phyloP scores from a whole-genome alignment of 2,329 filamentous ascomycete genomes.

The Hortaea werneckii region DNA sequence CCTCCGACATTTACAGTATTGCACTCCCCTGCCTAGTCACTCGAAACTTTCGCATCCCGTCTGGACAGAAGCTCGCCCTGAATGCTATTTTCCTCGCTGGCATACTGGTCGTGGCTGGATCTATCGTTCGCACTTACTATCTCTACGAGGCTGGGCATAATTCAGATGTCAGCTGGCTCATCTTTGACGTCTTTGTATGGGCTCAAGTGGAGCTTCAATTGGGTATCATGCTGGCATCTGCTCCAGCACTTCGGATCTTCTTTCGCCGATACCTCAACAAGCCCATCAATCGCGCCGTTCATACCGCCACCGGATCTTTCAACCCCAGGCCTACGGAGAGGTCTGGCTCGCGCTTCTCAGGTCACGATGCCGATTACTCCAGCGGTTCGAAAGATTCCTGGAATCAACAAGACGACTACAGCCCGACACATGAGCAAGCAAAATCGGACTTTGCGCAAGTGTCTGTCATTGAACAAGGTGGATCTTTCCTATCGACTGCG shows the following conservation, averaged over 20 bases:
- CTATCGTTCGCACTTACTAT: slow-evolving; percentile 30
- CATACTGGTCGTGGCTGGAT: slow-evolving; percentile 30
- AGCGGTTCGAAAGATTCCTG: not conserved
- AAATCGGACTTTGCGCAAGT: slow-evolving; percentile 2
- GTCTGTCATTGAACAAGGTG: not conserved
- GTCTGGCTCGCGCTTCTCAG: not conserved
- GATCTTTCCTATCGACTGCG: not conserved
- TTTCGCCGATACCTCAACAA: slow-evolving; percentile 31
- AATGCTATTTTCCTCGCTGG: slow-evolving; percentile 36
- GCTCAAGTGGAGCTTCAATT: slow-evolving; percentile 33
- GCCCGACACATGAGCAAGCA: not conserved
- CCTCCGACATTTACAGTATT: slow-evolving; percentile 33
- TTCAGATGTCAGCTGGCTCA: slow-evolving; percentile 32
- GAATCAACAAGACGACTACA: not conserved
- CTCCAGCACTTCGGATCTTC: slow-evolving; percentile 34
- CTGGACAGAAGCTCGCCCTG: slow-evolving; percentile 34
- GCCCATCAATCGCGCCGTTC: slow-evolving; percentile 4
- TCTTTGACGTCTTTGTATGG: slow-evolving; percentile 31
- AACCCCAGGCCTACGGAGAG: not conserved
- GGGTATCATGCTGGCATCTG: slow-evolving; percentile 33
- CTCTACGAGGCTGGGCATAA: slow-evolving; percentile 21
- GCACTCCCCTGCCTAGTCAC: slow-evolving; percentile 35
- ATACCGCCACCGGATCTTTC: slow-evolving; percentile 4
- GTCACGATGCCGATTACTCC: not conserved
- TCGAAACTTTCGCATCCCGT: slow-evolving; percentile 34